Percentiles rank a stretch among this genome's conserved stretches.
phyloP scores from a whole-genome alignment of 2,329 filamentous ascomycete species.

The Dactylonectria estremocensis region DNA sequence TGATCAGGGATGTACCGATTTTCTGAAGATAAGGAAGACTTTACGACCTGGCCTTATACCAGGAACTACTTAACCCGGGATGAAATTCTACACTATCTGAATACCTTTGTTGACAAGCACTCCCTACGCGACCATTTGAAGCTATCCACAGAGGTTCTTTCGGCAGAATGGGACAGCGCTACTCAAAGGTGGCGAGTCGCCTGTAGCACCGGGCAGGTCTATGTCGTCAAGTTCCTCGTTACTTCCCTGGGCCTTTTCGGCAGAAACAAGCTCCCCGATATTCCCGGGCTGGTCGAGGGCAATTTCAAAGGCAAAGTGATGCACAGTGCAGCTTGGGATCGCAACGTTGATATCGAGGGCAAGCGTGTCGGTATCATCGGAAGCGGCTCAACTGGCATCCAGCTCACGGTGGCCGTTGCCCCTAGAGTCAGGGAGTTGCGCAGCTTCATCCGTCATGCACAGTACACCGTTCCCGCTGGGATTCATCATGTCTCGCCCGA shows the following conservation, averaged over 20 bases:
- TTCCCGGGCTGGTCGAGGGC: too few relatives aligned
- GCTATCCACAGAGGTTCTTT: background rate
- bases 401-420: too few relatives aligned
- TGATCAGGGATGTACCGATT: too few relatives aligned
- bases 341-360: background rate
- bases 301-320: background rate
- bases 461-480: constrained; percentile 28
- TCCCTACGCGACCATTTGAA: background rate
- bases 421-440: too few relatives aligned
- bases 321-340: constrained; percentile 14
- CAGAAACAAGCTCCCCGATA: too few relatives aligned
- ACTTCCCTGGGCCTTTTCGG: too few relatives aligned
- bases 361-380: background rate
- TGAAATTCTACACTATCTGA: background rate
- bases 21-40: too few relatives aligned
- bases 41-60: background rate
- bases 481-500: constrained; percentile 15
- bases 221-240: too few relatives aligned
- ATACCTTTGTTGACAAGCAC: background rate
- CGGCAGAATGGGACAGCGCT: background rate
- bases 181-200: background rate
- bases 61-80: background rate
- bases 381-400: too few relatives aligned
- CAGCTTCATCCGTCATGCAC: background rate
- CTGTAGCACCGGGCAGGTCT: background rate